Evolutionary conservation across 176 grass and related monocot genomes (phyloP).

Genomic region (Hordeum marinum): DNA sequence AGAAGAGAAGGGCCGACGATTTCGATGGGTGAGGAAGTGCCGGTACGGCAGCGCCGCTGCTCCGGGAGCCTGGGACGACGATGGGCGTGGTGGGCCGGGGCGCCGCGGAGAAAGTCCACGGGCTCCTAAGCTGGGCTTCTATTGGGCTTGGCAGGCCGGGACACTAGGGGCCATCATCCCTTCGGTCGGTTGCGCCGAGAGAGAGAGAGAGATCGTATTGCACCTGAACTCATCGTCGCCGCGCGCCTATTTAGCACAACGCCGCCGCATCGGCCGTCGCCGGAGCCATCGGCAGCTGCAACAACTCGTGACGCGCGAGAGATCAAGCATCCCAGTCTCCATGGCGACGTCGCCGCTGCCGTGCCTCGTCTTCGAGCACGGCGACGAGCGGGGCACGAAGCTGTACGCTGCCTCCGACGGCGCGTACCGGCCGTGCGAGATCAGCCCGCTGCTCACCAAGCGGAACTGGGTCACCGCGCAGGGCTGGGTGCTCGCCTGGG

Average conservation of each 20-base stretch:
- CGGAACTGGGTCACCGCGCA: neutral
- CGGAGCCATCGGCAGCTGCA: no score
- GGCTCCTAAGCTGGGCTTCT: neutral
- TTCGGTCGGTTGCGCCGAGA: no score
- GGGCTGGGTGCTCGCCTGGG: neutral
- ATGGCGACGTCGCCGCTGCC: neutral
- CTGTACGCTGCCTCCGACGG: neutral
- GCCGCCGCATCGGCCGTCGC: no score
- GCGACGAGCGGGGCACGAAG: neutral
- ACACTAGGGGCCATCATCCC: no score
- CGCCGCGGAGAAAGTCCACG: neutral
- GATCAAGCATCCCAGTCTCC: neutral
- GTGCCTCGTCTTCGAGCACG: neutral
- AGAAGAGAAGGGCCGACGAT: neutral
- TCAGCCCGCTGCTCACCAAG: neutral
- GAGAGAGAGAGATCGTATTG: no score
- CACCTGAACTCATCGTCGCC: no score
- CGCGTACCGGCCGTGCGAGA: neutral
- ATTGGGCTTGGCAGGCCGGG: neutral
- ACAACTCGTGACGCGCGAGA: no score
- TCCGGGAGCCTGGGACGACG: neutral
- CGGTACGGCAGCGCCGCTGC: neutral
- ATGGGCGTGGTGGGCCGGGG: neutral
- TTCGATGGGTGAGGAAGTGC: neutral
- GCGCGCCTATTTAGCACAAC: no score